Percentiles rank a stretch among this genome's conserved stretches.
phyloP scores from a whole-genome alignment of 371 early-diverging fungal genomes.

The Rhizopus arrhizus region DNA sequence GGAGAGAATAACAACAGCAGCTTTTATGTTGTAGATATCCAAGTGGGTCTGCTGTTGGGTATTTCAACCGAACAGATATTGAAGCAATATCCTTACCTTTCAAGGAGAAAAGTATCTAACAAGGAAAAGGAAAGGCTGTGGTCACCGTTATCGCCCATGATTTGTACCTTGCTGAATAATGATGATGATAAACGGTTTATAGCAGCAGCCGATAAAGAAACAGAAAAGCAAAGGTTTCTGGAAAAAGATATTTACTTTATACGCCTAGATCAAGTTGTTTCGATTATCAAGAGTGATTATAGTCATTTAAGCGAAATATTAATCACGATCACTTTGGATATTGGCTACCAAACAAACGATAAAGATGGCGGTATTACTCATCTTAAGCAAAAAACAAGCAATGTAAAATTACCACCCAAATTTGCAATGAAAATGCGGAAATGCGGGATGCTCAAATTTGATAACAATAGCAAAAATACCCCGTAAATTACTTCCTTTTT shows the following conservation, averaged over 20 bases:
- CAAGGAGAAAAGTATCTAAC: conserved; percentile 51
- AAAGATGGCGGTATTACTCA: background rate
- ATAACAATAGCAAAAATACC: background rate
- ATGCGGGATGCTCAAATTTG: conserved; percentile 18
- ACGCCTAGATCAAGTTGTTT: conserved; percentile 64
- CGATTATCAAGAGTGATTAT: conserved; percentile 64
- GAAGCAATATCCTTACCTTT: conserved; percentile 60
- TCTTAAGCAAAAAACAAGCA: conserved; percentile 22
- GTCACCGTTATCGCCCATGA: conserved; percentile 70
- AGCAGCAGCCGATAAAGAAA: conserved; percentile 42
- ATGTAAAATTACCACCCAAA: conserved; percentile 51
- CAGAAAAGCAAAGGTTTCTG: conserved; percentile 62
- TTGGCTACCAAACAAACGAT: conserved; percentile 47
- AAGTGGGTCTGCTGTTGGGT: conserved; percentile 64
- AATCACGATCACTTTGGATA: conserved; percentile 72
- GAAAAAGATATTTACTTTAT: conserved; percentile 64
- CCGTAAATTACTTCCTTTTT: background rate
- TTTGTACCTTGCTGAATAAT: conserved; percentile 41
- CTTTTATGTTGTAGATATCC: conserved; percentile 71
- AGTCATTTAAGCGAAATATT: conserved; percentile 64
- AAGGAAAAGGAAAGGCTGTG: conserved; percentile 73
- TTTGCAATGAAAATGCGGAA: conserved; percentile 56
- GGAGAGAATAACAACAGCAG: conserved; percentile 28
- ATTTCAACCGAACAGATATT: conserved; percentile 51
- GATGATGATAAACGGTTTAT: conserved; percentile 11